A percentile compares a stretch with the other conserved stretches of the same genome.
phyloP scores from a whole-genome alignment of 2,329 filamentous ascomycete species.

The Byssothecium circinans region DNA sequence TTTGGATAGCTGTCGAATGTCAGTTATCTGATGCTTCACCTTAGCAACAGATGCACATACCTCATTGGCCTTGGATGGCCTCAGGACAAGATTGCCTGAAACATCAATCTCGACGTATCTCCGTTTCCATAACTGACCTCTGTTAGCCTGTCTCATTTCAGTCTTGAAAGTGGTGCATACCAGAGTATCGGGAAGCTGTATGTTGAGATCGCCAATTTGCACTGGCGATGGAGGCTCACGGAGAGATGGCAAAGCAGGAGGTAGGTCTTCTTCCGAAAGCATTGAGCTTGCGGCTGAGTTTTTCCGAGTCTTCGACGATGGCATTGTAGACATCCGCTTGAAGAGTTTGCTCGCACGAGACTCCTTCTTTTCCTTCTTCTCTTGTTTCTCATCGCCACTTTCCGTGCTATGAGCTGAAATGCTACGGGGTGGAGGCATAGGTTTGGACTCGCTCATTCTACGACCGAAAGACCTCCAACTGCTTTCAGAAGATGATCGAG shows the following conservation, averaged over 20 bases:
- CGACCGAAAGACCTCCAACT: conserved; percentile 43
- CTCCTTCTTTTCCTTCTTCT: conserved; percentile 56
- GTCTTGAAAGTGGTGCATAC: conserved; percentile 38
- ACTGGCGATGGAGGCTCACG: conserved; percentile 58
- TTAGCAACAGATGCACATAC: conserved; percentile 13
- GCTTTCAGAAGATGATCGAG: conserved; percentile 44
- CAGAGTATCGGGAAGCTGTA: conserved; percentile 94
- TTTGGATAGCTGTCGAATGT: conserved; percentile 40
- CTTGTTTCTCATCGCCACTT: conserved; percentile 42
- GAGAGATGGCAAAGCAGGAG: conserved; percentile 30
- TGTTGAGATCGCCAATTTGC: conserved; percentile 86
- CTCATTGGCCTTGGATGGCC: conserved; percentile 65
- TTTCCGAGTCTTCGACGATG: conserved; percentile 54
- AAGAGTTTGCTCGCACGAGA: conserved; percentile 64
- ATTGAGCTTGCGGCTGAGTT: conserved; percentile 46
- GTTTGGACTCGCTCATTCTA: conserved; percentile 41
- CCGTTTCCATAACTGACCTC: conserved; percentile 78
- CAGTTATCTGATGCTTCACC: neutral
- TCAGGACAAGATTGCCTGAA: conserved; percentile 80
- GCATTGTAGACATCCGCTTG: conserved; percentile 66
- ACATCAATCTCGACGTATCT: conserved; percentile 84
- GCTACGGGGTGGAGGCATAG: conserved; percentile 27
- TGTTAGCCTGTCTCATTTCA: neutral
- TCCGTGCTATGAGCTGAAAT: conserved; percentile 30
- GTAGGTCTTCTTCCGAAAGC: conserved; percentile 44